These are phyloP conservation scores for Discostella stelligeroides DNA, from an alignment of 108 stramenopile species.

Conservation along the genomic window DNA sequence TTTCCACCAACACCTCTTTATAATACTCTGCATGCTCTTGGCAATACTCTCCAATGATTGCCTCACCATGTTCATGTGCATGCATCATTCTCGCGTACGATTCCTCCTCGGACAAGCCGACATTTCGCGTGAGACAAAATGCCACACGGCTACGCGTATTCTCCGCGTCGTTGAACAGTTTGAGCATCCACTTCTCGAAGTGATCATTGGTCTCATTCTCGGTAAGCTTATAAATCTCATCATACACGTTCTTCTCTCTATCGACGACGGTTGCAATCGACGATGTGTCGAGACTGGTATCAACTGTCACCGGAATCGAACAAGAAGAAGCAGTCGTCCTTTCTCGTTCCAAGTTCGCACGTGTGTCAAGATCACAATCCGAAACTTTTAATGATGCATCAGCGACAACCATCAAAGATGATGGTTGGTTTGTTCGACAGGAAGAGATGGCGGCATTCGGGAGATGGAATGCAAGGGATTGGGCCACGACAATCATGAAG, in stretches of 20 bases:
- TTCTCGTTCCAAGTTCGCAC: too few relatives aligned
- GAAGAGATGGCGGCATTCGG: too few relatives aligned
- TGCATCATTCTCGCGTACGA: constrained; percentile 14
- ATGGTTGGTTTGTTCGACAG: too few relatives aligned
- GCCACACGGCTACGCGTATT: constrained; percentile 12
- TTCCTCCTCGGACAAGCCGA: constrained; percentile 7
- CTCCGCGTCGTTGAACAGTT: constrained; percentile 10
- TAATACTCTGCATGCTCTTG: constrained; percentile 18
- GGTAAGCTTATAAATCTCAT: not conserved
- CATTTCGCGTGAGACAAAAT: constrained; percentile 12
- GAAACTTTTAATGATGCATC: too few relatives aligned
- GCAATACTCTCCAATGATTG: constrained; percentile 16
- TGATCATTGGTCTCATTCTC: not conserved
- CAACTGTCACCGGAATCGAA: too few relatives aligned
- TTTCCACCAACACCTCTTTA: constrained; percentile 12
- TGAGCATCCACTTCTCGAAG: constrained; percentile 12
- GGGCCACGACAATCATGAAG: too few relatives aligned
- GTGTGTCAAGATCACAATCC: too few relatives aligned
- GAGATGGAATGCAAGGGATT: too few relatives aligned
- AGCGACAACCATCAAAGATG: too few relatives aligned
- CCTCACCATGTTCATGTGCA: constrained; percentile 7
- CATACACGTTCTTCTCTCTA: not conserved
- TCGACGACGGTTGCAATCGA: not conserved
- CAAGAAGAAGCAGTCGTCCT: too few relatives aligned
- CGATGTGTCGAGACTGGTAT: too few relatives aligned